These are phyloP conservation scores for Fusarium piperis DNA, from an alignment of 2,329 filamentous ascomycete species.

Conservation along the genomic window DNA sequence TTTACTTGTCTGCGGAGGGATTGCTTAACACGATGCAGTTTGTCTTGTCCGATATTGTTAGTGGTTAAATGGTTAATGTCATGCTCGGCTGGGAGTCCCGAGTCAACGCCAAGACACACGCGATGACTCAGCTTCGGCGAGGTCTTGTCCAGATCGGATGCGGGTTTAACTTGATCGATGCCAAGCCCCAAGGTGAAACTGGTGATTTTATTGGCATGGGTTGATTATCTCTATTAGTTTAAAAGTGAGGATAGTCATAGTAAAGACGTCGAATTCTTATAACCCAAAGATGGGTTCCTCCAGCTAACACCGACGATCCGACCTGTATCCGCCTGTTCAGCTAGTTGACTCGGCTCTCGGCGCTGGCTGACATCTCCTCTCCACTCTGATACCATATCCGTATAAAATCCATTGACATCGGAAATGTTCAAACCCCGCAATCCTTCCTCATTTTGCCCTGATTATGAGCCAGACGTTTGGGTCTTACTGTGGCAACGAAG, in stretches of 20 bases:
- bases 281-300: too few species aligned
- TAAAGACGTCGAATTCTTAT: not conserved
- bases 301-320: not conserved
- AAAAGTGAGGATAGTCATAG: not conserved
- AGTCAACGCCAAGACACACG: not conserved
- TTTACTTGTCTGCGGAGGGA: not conserved
- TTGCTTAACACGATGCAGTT: not conserved
- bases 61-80: too few species aligned
- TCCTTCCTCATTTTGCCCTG: not conserved
- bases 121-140: not conserved
- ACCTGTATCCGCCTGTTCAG: not conserved
- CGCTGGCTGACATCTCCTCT: not conserved
- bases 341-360: not conserved
- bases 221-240: not conserved
- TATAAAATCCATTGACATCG: not conserved
- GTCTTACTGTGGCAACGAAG: not conserved
- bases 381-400: not conserved
- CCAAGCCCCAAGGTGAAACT: not conserved
- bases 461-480: not conserved
- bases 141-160: not conserved
- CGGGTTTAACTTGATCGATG: not conserved
- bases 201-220: not conserved
- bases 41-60: not conserved
- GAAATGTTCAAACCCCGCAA: not conserved
- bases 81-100: not conserved